Evolutionary conservation across 495 filamentous ascomycete genomes (phyloP).

Genomic region (Amniculicola lignicola): DNA sequence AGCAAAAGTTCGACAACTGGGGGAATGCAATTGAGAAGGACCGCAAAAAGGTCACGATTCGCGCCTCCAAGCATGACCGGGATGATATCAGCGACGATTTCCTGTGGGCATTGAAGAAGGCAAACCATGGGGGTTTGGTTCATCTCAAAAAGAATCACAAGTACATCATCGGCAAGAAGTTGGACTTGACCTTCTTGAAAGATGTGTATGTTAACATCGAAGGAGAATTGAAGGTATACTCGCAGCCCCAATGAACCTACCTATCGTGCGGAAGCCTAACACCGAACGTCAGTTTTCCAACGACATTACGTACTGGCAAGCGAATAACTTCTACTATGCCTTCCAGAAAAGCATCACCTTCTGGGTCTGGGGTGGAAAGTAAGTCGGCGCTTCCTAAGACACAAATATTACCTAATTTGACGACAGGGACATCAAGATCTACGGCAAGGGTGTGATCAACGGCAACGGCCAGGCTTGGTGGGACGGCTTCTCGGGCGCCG

Average conservation of each 20-base stretch:
- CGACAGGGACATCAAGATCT: conserved; percentile 60
- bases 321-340: conserved; percentile 56
- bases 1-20: conserved; percentile 20
- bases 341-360: conserved; percentile 68
- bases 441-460: conserved; percentile 60
- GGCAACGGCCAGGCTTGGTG: conserved; percentile 73
- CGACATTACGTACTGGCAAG: conserved; percentile 67
- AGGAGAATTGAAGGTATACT: conserved; percentile 19
- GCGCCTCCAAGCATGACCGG: conserved; percentile 12
- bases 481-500: conserved; percentile 42
- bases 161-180: conserved; percentile 62
- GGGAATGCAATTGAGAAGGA: conserved; percentile 21
- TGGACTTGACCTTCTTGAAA: conserved; percentile 62
- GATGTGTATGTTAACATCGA: conserved; percentile 45
- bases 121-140: conserved; percentile 67
- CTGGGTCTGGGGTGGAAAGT: conserved; percentile 57
- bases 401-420: neutral
- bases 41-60: conserved; percentile 22
- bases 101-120: conserved; percentile 52
- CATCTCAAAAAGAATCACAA: conserved; percentile 54
- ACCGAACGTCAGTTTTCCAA: conserved; percentile 61
- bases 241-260: neutral
- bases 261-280: neutral
- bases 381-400: neutral
- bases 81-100: conserved; percentile 26